These are phyloP conservation scores for Murraya koenigii DNA, from an alignment of 345 rosid species.

Conservation along the genomic window DNA sequence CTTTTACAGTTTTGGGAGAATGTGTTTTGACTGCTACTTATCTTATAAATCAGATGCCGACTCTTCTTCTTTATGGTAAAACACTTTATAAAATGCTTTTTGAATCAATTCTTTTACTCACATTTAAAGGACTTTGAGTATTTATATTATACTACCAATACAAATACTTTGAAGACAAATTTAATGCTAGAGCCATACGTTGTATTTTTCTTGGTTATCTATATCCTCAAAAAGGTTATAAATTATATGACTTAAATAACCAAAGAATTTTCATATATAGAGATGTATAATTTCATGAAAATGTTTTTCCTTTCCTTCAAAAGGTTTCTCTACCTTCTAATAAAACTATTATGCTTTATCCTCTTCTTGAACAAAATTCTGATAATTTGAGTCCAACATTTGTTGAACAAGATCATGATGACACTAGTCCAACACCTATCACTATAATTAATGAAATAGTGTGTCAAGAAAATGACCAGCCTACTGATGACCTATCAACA, in stretches of 20 bases:
- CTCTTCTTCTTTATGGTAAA: background rate
- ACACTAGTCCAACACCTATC: background rate
- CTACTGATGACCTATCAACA: too few species aligned
- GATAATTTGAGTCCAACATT: too few species aligned
- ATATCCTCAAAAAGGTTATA: background rate
- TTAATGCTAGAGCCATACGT: background rate
- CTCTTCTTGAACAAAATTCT: background rate
- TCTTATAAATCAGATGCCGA: background rate
- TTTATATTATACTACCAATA: background rate
- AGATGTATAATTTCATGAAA: too few species aligned
- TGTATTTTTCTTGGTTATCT: constrained; percentile 3
- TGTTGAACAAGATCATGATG: too few species aligned
- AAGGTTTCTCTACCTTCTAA: background rate
- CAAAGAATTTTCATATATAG: too few species aligned
- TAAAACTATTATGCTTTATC: background rate
- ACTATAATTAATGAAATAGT: background rate
- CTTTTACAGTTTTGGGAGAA: too few species aligned
- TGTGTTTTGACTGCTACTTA: background rate
- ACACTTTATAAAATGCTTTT: background rate
- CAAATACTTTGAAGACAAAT: background rate
- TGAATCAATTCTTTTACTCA: background rate
- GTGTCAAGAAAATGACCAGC: too few species aligned
- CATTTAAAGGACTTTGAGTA: background rate
- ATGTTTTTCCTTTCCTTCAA: background rate
- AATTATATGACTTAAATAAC: background rate